Conservation (phyloP, 1,284 basidiomycete genomes). For the Apiotrichum gamsii region DNA sequence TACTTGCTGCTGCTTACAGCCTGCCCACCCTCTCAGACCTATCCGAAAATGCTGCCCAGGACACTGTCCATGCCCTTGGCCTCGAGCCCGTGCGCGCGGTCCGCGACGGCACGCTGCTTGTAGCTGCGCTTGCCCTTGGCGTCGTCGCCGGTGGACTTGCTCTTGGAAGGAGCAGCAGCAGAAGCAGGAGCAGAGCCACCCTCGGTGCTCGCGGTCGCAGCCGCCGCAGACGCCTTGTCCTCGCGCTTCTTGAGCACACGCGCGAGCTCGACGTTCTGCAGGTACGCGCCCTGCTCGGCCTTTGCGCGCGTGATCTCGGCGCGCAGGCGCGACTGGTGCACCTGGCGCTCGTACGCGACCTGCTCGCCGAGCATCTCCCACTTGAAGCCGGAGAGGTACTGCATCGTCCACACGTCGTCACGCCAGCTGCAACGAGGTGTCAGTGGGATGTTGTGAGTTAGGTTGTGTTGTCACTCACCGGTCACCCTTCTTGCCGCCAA, state of each 20-base stretch:
- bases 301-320: conserved; percentile 83
- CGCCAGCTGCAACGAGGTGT: conserved; percentile 80
- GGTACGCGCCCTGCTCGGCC: conserved; percentile 85
- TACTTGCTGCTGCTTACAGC: too few relatives aligned
- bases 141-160: conserved; percentile 1
- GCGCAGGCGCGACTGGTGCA: conserved; percentile 78
- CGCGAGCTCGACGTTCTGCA: conserved; percentile 90
- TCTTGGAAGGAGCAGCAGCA: too few relatives aligned
- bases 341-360: conserved; percentile 89
- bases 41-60: conserved; percentile 43
- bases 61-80: conserved; percentile 42
- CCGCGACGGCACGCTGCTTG: conserved; percentile 35
- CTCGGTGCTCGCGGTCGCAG: conserved; percentile 1
- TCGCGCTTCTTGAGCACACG: conserved; percentile 81
- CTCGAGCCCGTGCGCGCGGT: conserved; percentile 27
- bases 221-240: conserved; percentile 55
- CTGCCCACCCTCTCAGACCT: too few relatives aligned
- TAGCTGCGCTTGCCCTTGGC: conserved; percentile 19
- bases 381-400: conserved; percentile 94
- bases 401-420: conserved; percentile 99
- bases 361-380: conserved; percentile 99
- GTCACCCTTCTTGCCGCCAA: conserved; percentile 85
- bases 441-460: too few relatives aligned
- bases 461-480: conserved; percentile 23
- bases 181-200: neutral